Evolutionary conservation across 441 rosid species (phyloP).

Genomic region (Aquilaria agallochum): DNA sequence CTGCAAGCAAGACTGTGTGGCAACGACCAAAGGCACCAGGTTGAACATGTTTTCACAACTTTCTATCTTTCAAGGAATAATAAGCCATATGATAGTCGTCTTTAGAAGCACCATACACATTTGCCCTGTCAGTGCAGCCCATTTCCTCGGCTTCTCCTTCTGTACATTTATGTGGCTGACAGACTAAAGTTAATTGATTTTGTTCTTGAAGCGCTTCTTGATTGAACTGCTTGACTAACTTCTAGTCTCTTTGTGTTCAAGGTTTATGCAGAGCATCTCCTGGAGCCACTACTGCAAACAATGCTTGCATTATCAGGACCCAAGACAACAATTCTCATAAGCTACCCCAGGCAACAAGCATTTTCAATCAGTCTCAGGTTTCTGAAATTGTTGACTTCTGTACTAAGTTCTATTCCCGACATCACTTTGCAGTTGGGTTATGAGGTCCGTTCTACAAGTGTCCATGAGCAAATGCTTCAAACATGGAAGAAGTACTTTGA

Average conservation of each 20-base stretch:
- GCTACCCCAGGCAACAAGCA: background rate
- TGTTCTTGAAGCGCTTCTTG: too few species aligned
- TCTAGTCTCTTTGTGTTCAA: slow-evolving; percentile 23
- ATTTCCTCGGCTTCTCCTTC: too few species aligned
- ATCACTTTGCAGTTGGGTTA: slow-evolving; percentile 63
- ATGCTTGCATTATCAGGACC: slow-evolving; percentile 74
- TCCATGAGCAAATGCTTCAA: slow-evolving; percentile 85
- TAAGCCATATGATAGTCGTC: too few species aligned
- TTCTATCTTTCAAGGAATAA: too few species aligned
- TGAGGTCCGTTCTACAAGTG: slow-evolving; percentile 81
- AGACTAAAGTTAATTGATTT: too few species aligned
- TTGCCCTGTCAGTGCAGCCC: too few species aligned
- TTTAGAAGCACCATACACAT: too few species aligned
- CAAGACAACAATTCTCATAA: slow-evolving; percentile 79
- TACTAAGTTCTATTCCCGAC: slow-evolving; percentile 9
- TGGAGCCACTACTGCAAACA: slow-evolving; percentile 76
- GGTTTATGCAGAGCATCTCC: slow-evolving; percentile 95
- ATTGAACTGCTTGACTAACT: too few species aligned
- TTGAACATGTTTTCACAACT: too few species aligned
- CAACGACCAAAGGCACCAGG: too few species aligned
- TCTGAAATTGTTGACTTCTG: slow-evolving; percentile 4
- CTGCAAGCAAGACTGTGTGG: too few species aligned
- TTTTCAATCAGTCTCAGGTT: background rate
- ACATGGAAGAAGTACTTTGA: slow-evolving; percentile 76
- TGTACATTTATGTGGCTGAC: too few species aligned